Percentiles rank a stretch among this genome's conserved stretches.
Evolutionary conservation across 805 yeast genomes (phyloP).

Genomic region (Nakazawaea siamensis): DNA sequence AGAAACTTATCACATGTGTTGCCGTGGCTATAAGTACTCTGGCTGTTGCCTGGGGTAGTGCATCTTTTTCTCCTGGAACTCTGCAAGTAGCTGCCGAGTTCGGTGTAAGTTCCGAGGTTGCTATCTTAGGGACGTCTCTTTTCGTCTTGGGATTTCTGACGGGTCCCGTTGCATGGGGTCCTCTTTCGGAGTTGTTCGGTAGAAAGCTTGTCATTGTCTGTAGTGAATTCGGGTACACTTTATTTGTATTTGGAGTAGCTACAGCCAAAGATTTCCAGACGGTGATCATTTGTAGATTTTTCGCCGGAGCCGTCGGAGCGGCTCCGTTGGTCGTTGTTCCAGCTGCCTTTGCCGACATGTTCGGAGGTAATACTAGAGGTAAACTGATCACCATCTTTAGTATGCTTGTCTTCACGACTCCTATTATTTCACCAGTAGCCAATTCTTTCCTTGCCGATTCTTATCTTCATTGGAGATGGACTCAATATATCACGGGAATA

Average conservation of each 20-base stretch:
- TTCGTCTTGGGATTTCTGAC: conserved; percentile 91
- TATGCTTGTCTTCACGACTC: conserved; percentile 70
- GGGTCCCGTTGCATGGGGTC: conserved; percentile 90
- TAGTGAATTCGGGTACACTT: conserved; percentile 46
- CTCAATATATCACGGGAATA: conserved; percentile 62
- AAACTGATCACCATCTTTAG: conserved; percentile 65
- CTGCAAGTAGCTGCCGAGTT: conserved; percentile 38
- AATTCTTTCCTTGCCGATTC: conserved; percentile 60
- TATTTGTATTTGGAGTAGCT: conserved; percentile 68
- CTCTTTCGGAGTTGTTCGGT: conserved; percentile 72
- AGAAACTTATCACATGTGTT: conserved; percentile 35
- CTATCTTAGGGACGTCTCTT: conserved; percentile 66
- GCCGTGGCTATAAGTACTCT: conserved; percentile 41
- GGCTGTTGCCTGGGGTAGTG: conserved; percentile 66
- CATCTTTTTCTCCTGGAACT: conserved; percentile 67
- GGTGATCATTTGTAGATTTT: conserved; percentile 66
- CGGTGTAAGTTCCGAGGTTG: conserved; percentile 60
- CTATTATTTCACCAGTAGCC: conserved; percentile 73
- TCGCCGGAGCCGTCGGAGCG: conserved; percentile 76
- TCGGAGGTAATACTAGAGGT: conserved; percentile 60
- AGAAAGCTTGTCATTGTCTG: conserved; percentile 53
- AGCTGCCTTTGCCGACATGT: conserved; percentile 81
- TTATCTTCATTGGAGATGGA: conserved; percentile 80
- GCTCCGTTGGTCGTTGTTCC: conserved; percentile 84
- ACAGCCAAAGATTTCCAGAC: conserved; percentile 76